These are phyloP conservation scores for Albatrellus sp. DNA, from an alignment of 1,284 basidiomycete species.

Conservation along the genomic window DNA sequence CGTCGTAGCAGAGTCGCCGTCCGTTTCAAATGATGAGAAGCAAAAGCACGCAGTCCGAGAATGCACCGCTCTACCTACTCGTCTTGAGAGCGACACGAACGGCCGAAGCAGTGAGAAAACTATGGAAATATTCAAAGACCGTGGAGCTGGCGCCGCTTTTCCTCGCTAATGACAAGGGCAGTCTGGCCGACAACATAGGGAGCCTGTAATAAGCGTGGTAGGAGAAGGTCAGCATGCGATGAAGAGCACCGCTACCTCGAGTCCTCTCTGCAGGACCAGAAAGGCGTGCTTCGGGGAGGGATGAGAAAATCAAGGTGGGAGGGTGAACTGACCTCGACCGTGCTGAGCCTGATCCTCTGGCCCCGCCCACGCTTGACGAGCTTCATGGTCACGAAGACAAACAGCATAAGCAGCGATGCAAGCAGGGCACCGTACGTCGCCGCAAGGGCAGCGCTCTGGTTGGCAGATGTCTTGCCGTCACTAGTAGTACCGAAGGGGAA, in stretches of 20 bases:
- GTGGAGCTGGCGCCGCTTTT: background rate
- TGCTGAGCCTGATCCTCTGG: constrained; percentile 7
- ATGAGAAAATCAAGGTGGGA: too few species aligned
- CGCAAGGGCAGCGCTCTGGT: constrained; percentile 1
- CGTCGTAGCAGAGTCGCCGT: too few species aligned
- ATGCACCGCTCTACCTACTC: background rate
- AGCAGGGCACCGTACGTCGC: constrained; percentile 10
- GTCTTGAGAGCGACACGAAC: background rate
- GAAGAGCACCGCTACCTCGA: too few species aligned
- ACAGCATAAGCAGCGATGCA: constrained; percentile 10
- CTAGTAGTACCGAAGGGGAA: constrained; percentile 3
- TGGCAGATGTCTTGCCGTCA: background rate
- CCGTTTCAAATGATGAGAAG: background rate
- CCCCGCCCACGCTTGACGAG: constrained; percentile 7
- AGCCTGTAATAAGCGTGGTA: background rate
- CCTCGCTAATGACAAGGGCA: background rate
- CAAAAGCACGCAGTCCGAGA: background rate
- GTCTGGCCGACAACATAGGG: background rate
- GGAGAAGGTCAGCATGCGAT: background rate
- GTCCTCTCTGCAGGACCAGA: too few species aligned
- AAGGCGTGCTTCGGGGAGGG: too few species aligned
- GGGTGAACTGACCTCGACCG: constrained; percentile 5
- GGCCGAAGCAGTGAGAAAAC: too few species aligned
- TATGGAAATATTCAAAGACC: background rate
- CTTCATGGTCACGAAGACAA: constrained; percentile 5